Evolutionary conservation across 306 rosid genomes (phyloP), one percentile per base, ranked within the genome.

Genomic region (Casuarina glauca): DNA sequence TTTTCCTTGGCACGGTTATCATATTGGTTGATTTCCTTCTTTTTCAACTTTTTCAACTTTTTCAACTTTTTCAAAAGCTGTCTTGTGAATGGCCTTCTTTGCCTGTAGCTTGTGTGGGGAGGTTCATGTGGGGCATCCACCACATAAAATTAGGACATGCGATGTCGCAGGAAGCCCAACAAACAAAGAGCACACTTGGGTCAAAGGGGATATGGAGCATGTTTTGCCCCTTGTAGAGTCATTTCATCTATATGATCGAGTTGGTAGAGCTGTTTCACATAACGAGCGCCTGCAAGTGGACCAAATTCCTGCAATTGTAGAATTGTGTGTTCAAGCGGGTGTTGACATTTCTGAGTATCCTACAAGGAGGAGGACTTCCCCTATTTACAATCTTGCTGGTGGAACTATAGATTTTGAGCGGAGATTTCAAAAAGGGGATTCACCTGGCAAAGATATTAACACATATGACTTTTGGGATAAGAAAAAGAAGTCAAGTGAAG

Each of bases 251-350:
- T 90, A 90, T 75, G 93, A 90, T 73, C 77, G 91, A 73, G 77
- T 85, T 76, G 93, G 91, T 52, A 87, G 96, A 81, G 91, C 93
- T 20, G 91, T 90, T 79, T 83, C 93, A 38, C 96, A 88, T 82
- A 82, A 85, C 39, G 96, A 90, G 80, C 86, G 78, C 82, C 88
- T 90, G 36, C 69, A 76, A 69, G 96, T 90, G 61, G 96, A 90
- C 79, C 82, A 84, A 67, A 85, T 90, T 79, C 90, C 96, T 19
- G 93, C 91, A 69, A 72, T 88, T 80, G 90, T 90, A 54, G 96
- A 90, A 80, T 77, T 90, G 74, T 88, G 93, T 70, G 42, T 90
- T 52, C 96, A 90, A 87, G 91, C 93, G 58, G 96, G 96, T 73
- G 82, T 87, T 61, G 90, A 90, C 81, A 66, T 88, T 69, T 84